These are phyloP conservation scores for Peniophora sp. DNA, from an alignment of 1,284 basidiomycete genomes.

Conservation along the genomic window DNA sequence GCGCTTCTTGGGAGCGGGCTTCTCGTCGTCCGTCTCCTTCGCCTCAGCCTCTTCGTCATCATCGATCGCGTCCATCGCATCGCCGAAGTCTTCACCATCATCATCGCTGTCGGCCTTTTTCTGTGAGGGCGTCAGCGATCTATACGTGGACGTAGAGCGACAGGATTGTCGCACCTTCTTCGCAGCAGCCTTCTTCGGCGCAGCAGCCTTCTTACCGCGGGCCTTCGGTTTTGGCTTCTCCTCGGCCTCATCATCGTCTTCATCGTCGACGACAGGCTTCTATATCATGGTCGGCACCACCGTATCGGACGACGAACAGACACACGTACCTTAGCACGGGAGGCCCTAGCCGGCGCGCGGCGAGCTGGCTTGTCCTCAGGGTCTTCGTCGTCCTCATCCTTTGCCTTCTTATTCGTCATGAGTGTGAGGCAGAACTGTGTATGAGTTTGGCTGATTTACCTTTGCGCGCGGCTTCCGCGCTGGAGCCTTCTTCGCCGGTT, in stretches of 20 bases:
- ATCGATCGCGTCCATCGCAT: slow-evolving; percentile 26
- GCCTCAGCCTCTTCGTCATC: slow-evolving; percentile 24
- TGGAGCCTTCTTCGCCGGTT: slow-evolving; percentile 16
- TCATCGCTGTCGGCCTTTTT: slow-evolving; percentile 1
- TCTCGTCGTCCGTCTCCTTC: slow-evolving; percentile 19
- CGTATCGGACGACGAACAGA: too few relatives aligned
- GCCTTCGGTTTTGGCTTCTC: slow-evolving; percentile 31
- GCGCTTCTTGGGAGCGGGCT: slow-evolving; percentile 24
- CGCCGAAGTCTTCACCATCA: slow-evolving; percentile 24
- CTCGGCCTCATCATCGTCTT: slow-evolving; percentile 7
- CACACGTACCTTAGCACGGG: too few relatives aligned
- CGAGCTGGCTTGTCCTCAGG: not conserved
- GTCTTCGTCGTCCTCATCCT: not conserved
- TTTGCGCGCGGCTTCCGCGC: slow-evolving; percentile 1
- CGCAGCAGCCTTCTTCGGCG: slow-evolving; percentile 20
- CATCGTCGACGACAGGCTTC: not conserved
- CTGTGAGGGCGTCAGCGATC: too few relatives aligned
- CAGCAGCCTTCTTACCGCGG: slow-evolving; percentile 22
- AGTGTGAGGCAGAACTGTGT: not conserved
- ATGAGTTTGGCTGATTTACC: not conserved
- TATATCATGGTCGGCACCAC: not conserved
- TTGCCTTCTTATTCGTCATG: not conserved
- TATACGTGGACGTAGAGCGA: too few relatives aligned
- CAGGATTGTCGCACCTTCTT: slow-evolving; percentile 14
- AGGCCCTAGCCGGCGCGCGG: too few relatives aligned